phyloP scores from a whole-genome alignment of 805 yeast species.

The Ogataea salicorniae region DNA sequence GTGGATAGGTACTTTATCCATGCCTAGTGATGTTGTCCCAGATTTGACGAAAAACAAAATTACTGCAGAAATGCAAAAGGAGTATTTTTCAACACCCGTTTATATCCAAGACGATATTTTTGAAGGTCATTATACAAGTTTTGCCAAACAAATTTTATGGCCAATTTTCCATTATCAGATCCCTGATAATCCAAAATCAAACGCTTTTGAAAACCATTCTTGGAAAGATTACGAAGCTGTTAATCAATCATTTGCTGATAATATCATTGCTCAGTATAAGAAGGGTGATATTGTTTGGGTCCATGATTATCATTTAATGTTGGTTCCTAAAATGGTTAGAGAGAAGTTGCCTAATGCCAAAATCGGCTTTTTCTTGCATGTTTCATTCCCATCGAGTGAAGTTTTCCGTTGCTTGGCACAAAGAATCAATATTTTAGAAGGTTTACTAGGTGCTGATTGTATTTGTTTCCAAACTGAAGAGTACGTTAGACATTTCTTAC shows the following conservation, averaged over 20 bases:
- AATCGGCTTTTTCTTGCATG: conserved; percentile 88
- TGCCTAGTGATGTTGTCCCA: conserved; percentile 83
- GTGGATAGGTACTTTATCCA: conserved; percentile 92
- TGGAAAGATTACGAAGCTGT: conserved; percentile 79
- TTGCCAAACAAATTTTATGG: conserved; percentile 94
- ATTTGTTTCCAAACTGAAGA: conserved; percentile 89
- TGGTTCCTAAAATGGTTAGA: conserved; percentile 83
- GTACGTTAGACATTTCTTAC: conserved; percentile 88
- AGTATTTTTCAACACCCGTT: conserved; percentile 59
- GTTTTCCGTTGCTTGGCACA: conserved; percentile 93
- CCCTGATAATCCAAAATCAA: conserved; percentile 90
- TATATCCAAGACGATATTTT: conserved; percentile 73
- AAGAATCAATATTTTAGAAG: conserved; percentile 67
- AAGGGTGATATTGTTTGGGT: conserved; percentile 83
- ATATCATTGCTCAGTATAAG: conserved; percentile 60
- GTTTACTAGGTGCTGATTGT: conserved; percentile 84
- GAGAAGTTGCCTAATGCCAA: conserved; percentile 71
- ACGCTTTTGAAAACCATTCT: conserved; percentile 92
- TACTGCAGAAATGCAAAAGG: conserved; percentile 36
- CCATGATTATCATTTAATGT: conserved; percentile 86
- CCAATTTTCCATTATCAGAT: conserved; percentile 91
- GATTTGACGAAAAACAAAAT: conserved; percentile 50
- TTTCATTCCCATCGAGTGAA: conserved; percentile 93
- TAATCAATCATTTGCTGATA: conserved; percentile 77
- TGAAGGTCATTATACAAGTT: conserved; percentile 86